These are phyloP conservation scores for Skeletonema tropicum DNA, from an alignment of 108 stramenopile genomes.

Conservation along the genomic window DNA sequence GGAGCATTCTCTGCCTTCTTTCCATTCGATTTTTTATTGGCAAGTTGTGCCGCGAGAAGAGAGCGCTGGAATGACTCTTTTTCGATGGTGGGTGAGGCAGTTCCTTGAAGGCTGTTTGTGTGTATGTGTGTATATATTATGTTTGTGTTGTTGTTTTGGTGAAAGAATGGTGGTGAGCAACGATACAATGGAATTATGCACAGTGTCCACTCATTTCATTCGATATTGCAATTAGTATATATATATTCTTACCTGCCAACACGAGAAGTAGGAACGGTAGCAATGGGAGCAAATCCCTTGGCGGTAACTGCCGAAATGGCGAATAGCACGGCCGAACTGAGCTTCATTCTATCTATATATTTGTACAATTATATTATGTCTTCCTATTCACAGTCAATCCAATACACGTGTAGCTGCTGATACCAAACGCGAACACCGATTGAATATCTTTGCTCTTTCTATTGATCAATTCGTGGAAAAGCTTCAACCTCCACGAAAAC, in stretches of 20 bases:
- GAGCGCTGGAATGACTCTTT: conserved; percentile 43
- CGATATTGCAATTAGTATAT: not conserved
- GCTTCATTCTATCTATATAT: conserved; percentile 4
- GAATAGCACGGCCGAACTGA: conserved; percentile 22
- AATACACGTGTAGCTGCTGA: not conserved
- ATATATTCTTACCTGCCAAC: not conserved
- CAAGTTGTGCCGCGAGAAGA: conserved; percentile 41
- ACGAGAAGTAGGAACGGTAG: conserved; percentile 8
- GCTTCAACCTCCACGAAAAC: too few species aligned
- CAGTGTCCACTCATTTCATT: not conserved
- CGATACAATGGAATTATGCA: not conserved
- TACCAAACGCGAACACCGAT: conserved; percentile 2
- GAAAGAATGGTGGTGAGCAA: not conserved
- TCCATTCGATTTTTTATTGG: conserved; percentile 41
- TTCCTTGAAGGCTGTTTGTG: conserved; percentile 1
- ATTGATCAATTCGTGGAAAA: not conserved
- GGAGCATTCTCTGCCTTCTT: conserved; percentile 72
- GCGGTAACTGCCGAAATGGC: conserved; percentile 35
- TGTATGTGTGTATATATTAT: not conserved
- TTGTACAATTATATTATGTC: not conserved
- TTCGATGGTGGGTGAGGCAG: conserved; percentile 25
- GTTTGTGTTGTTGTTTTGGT: too few species aligned
- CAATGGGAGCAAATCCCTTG: conserved; percentile 19
- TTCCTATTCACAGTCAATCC: not conserved
- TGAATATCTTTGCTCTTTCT: not conserved